Evolutionary conservation across 441 rosid species (phyloP), one percentile per base, ranked within the genome.

Genomic region (Dalechampia spathulata): DNA sequence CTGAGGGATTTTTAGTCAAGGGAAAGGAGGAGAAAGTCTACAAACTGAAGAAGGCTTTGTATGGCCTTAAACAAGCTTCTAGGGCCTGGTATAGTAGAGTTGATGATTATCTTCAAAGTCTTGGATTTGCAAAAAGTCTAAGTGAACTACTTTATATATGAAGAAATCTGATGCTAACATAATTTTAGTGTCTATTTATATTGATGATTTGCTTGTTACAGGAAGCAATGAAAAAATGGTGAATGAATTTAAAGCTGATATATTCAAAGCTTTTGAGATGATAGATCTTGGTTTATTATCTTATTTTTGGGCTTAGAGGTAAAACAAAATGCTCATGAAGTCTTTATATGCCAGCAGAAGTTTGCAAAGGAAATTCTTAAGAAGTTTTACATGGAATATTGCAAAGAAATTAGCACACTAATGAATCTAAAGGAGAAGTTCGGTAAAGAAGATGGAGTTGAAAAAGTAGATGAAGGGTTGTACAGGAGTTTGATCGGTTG

Each of bases 201-300:
- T 21, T 5, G 62, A 58, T 58, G 53, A 58, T 32, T n/a, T 58
- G 15, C 5, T 58, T 0, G 14, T 58, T 4, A 46, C 16, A 20
- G 30, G 53, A 11, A 21, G 22, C 2, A 21, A 46, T 8, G 9
- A 1, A 7, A 4, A 3, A 3, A 8, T 19, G 0, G 3, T 58
- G 5, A 1, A 19, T 1, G 5, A 45, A 5, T 58, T 58, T 13
- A 58, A 46, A 10, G 1, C 0, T 0, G 22, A 3, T 1, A 57
- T 57, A 32, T 10, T 10, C 7, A 4, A 58, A 13, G 28, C 3
- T 7, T 58, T 58, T 34, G n/a, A 34, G 16, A 46, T 58, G 36
- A 17, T 4, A 9, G 10, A 46, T 1, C 17, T 28, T 57, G 17
- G 1, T 4, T 1, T 27, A 9, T 1, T 38, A 0, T 2, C 4